These are phyloP conservation scores for Podila epigama DNA, from an alignment of 192 early-diverging fungal species.

Conservation along the genomic window DNA sequence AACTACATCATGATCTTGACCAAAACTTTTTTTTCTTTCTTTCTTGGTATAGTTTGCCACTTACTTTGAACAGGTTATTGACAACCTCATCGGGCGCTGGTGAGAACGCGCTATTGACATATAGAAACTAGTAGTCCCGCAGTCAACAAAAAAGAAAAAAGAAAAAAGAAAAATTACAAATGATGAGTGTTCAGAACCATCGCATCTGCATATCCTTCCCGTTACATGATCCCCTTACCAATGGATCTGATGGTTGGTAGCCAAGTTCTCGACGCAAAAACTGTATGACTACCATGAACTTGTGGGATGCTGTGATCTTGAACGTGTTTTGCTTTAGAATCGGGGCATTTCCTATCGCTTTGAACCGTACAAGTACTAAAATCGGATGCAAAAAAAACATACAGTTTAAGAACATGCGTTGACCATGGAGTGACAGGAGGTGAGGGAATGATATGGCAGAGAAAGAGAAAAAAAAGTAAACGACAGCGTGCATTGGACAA, in stretches of 20 bases:
- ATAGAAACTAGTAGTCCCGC: conserved; percentile 84
- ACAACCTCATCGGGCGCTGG: conserved; percentile 93
- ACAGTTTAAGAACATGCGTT: background rate
- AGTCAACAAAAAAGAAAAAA: background rate
- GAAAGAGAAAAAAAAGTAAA: background rate
- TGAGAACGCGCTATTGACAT: conserved; percentile 93
- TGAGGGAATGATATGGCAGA: background rate
- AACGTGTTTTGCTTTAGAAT: conserved; percentile 88
- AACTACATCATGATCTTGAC: background rate
- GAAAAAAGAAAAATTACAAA: background rate
- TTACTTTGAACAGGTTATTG: conserved; percentile 80
- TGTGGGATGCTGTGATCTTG: conserved; percentile 84
- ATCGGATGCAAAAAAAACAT: background rate
- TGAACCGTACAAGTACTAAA: conserved; percentile 84
- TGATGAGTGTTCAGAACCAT: background rate
- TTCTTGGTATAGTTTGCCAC: too few relatives aligned
- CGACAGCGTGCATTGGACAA: too few relatives aligned
- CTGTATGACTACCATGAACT: conserved; percentile 84
- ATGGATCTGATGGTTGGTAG: conserved; percentile 74
- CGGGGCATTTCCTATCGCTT: conserved; percentile 87
- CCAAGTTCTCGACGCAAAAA: conserved; percentile 86
- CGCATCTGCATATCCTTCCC: background rate
- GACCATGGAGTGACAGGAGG: too few relatives aligned
- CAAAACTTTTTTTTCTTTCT: too few relatives aligned
- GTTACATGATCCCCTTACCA: conserved; percentile 50